Evolutionary conservation across 2,329 filamentous ascomycete genomes (phyloP), one percentile per base, ranked within the genome.

Genomic region (Coniochaeta sp.): DNA sequence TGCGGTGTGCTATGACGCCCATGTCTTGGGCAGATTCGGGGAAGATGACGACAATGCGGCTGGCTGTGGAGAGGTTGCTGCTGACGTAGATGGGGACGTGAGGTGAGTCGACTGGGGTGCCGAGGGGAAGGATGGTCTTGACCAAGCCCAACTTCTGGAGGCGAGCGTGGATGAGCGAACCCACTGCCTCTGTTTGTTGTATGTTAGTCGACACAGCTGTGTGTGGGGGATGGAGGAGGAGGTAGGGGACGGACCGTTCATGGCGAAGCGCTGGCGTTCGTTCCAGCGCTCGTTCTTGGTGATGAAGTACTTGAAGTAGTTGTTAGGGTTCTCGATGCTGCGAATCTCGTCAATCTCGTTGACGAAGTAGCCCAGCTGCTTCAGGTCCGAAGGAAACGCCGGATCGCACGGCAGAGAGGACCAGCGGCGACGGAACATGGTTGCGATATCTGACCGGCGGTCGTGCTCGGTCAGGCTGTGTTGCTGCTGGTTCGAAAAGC

Each of bases 211-310:
- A 35, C 48, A 32, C 10, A 28, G 18, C 38, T 24, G 33, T 33
- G 51, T 33, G 7, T 28, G 8, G 28, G 22, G 3, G 8, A 6
- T 28, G n/a, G 24, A 28, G 33, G 33, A 42, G 38, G 14, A n/a
- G 9, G 7, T 12, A 7, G 12, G 48, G 33, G n/a, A 65, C 73
- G 58, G 65, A 89, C 89, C 70, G 60, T 95, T 86, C 68, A 95
- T 83, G 33, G 83, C 76, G 57, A 87, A 87, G 16, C 85, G 79
- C 60, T 90, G 89, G 18, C 86, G 75, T 35, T 86, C 78, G 65
- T 96, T 96, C 69, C 86, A 78, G 32, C 90, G 83, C n/a, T 80
- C 73, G 66, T 90, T 91, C 59, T 81, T 83, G 64, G 80, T 86
- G 50, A 87, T 67, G 64, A 83, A 85, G 74, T 79, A 96, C 58